These are phyloP conservation scores for Biancaea sappan DNA, from an alignment of 306 rosid genomes.

Conservation along the genomic window DNA sequence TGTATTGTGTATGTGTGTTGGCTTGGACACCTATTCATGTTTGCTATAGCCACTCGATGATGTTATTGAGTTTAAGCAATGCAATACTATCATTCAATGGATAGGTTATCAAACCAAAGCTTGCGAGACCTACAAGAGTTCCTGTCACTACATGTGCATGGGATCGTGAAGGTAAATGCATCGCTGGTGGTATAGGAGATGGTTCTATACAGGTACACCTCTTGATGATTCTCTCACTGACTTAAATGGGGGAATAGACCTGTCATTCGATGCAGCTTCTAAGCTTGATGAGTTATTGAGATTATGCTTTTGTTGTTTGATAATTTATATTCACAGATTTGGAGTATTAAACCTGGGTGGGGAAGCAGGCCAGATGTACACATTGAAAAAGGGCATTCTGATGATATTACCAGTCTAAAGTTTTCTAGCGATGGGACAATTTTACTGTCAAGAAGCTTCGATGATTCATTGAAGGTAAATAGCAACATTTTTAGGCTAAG, in stretches of 20 bases:
- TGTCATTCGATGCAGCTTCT: conserved; percentile 8
- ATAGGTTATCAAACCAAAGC: conserved; percentile 94
- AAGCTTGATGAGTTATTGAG: conserved; percentile 7
- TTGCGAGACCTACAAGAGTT: conserved; percentile 87
- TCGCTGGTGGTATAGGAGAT: conserved; percentile 92
- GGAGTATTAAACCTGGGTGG: conserved; percentile 95
- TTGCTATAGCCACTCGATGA: neutral
- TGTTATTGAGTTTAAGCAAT: conserved; percentile 24
- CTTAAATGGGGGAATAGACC: conserved; percentile 10
- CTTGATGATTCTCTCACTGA: neutral
- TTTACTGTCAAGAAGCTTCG: conserved; percentile 85
- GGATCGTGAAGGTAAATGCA: conserved; percentile 85
- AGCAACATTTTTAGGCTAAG: neutral
- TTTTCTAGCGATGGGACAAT: conserved; percentile 80
- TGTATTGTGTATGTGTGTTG: neutral
- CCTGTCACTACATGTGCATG: conserved; percentile 93
- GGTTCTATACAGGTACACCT: conserved; percentile 87
- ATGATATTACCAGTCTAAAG: conserved; percentile 71
- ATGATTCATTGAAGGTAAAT: conserved; percentile 79
- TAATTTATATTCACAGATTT: conserved; percentile 55
- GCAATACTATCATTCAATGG: conserved; percentile 34
- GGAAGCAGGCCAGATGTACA: conserved; percentile 92
- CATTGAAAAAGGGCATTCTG: conserved; percentile 70
- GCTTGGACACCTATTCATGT: neutral
- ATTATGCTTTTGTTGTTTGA: conserved; percentile 29